These are phyloP conservation scores for Diaporthe sp. DNA, from an alignment of 2,329 filamentous ascomycete species.

Conservation along the genomic window DNA sequence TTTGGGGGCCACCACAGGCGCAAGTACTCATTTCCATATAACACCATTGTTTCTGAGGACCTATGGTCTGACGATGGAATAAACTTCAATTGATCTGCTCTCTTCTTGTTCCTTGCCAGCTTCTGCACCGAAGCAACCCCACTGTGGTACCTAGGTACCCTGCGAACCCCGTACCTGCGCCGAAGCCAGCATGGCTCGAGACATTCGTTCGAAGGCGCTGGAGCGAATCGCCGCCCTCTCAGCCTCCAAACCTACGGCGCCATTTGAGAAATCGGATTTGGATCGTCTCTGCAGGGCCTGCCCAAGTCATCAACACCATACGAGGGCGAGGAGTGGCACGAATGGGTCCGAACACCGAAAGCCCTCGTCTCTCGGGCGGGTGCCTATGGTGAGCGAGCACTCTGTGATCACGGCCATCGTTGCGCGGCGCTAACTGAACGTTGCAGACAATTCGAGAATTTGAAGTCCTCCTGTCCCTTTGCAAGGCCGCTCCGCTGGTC, in stretches of 20 bases:
- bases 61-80: constrained; percentile 3
- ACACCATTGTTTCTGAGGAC: not conserved
- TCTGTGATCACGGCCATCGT: not conserved
- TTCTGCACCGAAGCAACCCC: not conserved
- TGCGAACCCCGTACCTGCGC: not conserved
- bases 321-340: constrained; percentile 57
- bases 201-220: constrained; percentile 73
- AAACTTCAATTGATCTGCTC: not conserved
- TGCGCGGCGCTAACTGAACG: constrained; percentile 28
- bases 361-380: constrained; percentile 60
- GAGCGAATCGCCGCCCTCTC: constrained; percentile 76
- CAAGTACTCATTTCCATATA: constrained; percentile 6
- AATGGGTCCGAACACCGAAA: constrained; percentile 63
- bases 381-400: constrained; percentile 69
- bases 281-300: constrained; percentile 73
- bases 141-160: not conserved
- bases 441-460: constrained; percentile 86
- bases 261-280: constrained; percentile 74
- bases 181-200: constrained; percentile 59
- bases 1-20: constrained; percentile 7
- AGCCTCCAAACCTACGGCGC: constrained; percentile 64
- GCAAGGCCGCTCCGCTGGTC: constrained; percentile 86
- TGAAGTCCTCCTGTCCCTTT: constrained; percentile 90
- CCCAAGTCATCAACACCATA: constrained; percentile 54
- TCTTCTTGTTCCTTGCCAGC: not conserved